Evolutionary conservation across 2,329 filamentous ascomycete genomes (phyloP).

Genomic region (Microdochium bolleyi): DNA sequence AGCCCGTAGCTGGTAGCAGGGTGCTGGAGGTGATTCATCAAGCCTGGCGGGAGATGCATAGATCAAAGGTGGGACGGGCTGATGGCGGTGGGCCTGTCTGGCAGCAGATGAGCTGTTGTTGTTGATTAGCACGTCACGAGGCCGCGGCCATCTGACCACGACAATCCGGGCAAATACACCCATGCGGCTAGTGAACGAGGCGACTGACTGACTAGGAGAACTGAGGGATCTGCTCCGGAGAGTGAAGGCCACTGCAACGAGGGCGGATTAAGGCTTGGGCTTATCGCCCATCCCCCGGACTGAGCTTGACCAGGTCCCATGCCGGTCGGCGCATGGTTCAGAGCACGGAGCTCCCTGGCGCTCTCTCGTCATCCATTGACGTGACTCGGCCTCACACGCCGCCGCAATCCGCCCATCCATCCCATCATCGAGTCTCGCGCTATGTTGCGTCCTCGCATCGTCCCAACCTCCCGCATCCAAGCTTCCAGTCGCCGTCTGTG

Average conservation of each 20-base stretch:
- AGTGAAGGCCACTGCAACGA: too few relatives aligned
- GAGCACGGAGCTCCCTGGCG: not conserved
- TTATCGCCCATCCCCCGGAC: not conserved
- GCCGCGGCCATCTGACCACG: not conserved
- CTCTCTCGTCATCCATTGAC: not conserved
- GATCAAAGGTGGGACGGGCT: not conserved
- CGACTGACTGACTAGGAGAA: too few relatives aligned
- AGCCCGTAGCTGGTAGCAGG: not conserved
- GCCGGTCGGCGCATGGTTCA: not conserved
- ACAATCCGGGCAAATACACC: too few relatives aligned
- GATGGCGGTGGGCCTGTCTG: not conserved
- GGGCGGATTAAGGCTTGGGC: not conserved
- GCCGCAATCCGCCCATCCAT: not conserved
- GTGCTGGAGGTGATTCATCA: not conserved
- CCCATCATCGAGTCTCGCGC: not conserved
- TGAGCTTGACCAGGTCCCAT: not conserved
- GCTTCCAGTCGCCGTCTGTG: not conserved
- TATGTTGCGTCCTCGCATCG: not conserved
- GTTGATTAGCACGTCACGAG: not conserved
- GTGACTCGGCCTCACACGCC: not conserved
- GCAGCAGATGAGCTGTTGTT: not conserved
- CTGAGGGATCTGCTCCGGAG: too few relatives aligned
- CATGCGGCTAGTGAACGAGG: too few relatives aligned
- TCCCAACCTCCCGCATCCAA: not conserved
- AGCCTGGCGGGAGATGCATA: not conserved